Percentiles rank a stretch among this genome's conserved stretches.
Evolutionary conservation across 495 filamentous ascomycete species (phyloP).

Genomic region (Viridothelium virens): DNA sequence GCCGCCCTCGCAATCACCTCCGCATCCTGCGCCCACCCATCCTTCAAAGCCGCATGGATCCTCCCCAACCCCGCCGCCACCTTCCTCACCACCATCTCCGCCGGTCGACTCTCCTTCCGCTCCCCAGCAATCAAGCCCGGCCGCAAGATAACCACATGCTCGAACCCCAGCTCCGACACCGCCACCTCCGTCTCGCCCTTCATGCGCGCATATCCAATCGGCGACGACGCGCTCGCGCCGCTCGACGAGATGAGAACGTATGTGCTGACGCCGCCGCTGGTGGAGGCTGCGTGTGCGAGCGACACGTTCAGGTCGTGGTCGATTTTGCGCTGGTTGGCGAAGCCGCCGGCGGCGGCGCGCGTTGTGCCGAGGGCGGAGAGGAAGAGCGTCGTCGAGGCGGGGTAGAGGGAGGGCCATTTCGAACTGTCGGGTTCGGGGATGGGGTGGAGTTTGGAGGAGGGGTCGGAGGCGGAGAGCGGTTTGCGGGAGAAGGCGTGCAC

Average conservation of each 20-base stretch:
- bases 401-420: constrained; percentile 35
- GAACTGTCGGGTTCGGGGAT: constrained; percentile 27
- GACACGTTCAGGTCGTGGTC: constrained; percentile 44
- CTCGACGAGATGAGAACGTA: constrained; percentile 42
- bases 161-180: constrained; percentile 62
- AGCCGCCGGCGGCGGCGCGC: constrained; percentile 38
- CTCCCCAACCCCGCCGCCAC: constrained; percentile 46
- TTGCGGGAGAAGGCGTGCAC: constrained; percentile 35
- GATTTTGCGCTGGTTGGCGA: constrained; percentile 45
- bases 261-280: constrained; percentile 36
- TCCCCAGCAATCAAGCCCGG: constrained; percentile 70
- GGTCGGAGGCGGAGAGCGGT: constrained; percentile 20
- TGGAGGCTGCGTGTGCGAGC: constrained; percentile 44
- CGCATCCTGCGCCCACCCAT: constrained; percentile 65
- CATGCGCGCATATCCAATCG: constrained; percentile 52
- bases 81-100: constrained; percentile 42
- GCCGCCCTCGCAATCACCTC: constrained; percentile 68
- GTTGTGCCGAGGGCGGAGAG: constrained; percentile 46
- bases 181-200: constrained; percentile 74
- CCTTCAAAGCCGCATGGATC: constrained; percentile 50
- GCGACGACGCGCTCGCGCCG: constrained; percentile 21
- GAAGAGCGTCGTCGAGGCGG: constrained; percentile 33
- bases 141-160: constrained; percentile 61
- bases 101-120: constrained; percentile 50
- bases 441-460: constrained; percentile 26